Percentiles rank a stretch among this genome's conserved stretches.
Evolutionary conservation across 2,329 filamentous ascomycete species (phyloP).

Genomic region (Fusarium neocosmosporiellum): DNA sequence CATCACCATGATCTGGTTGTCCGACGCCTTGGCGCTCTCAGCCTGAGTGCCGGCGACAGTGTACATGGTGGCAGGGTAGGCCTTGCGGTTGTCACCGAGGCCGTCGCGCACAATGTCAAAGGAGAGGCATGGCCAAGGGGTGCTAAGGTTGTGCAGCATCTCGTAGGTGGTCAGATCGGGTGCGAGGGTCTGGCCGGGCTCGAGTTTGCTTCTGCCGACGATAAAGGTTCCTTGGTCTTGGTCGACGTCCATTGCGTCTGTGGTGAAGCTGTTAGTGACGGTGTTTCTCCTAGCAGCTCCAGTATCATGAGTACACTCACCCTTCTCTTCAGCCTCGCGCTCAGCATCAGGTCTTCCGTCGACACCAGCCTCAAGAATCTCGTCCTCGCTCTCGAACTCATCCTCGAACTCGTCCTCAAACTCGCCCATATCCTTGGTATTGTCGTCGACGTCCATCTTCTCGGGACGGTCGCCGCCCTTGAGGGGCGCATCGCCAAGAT

Average conservation of each 20-base stretch:
- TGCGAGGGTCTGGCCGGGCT: slow-evolving; percentile 88
- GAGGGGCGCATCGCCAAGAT: slow-evolving; percentile 60
- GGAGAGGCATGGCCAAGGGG: slow-evolving; percentile 96
- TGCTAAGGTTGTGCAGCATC: slow-evolving; percentile 94
- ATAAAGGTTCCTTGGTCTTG: slow-evolving; percentile 96
- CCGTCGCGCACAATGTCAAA: slow-evolving; percentile 91
- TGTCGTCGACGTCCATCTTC: slow-evolving; percentile 73
- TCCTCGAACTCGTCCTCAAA: slow-evolving; percentile 97
- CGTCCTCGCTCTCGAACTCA: slow-evolving; percentile 88
- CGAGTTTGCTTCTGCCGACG: slow-evolving; percentile 90
- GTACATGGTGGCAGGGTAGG: slow-evolving; percentile 96
- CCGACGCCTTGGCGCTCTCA: slow-evolving; percentile 76
- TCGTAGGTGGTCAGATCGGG: slow-evolving; percentile 96
- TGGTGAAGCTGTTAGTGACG: not conserved
- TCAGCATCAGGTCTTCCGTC: slow-evolving; percentile 93
- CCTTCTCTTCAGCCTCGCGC: slow-evolving; percentile 88
- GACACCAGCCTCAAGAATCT: slow-evolving; percentile 93
- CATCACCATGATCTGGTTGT: slow-evolving; percentile 96
- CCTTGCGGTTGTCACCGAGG: slow-evolving; percentile 88
- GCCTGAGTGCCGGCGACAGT: slow-evolving; percentile 95
- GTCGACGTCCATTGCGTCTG: slow-evolving; percentile 90
- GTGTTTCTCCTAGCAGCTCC: not conserved
- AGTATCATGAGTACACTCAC: slow-evolving; percentile 4
- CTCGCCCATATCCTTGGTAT: slow-evolving; percentile 74
- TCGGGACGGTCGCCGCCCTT: slow-evolving; percentile 72